Conservation (phyloP, 1,284 basidiomycete genomes). For the Gomphus bonarii region DNA sequence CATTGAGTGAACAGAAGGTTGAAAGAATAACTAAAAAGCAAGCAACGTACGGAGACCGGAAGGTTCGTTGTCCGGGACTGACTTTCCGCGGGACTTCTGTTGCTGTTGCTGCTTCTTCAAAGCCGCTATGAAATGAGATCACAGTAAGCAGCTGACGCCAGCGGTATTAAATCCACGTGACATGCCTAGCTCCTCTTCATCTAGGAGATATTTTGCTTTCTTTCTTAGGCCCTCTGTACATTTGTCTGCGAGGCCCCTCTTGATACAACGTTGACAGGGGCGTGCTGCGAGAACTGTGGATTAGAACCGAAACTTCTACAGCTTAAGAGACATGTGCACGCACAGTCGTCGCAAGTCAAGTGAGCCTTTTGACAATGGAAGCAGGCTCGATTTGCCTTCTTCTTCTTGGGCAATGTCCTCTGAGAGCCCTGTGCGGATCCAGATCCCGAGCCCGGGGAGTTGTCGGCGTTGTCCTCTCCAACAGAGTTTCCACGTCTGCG, state of each 20-base stretch:
- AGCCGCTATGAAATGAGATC: constrained; percentile 4
- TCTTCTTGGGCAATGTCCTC: constrained; percentile 67
- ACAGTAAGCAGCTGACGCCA: background rate
- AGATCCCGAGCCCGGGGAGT: constrained; percentile 8
- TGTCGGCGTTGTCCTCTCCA: constrained; percentile 10
- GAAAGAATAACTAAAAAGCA: background rate
- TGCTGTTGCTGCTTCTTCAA: constrained; percentile 15
- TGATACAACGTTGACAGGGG: constrained; percentile 90
- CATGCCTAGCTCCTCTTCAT: constrained; percentile 85
- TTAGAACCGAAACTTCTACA: constrained; percentile 12
- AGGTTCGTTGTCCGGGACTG: background rate
- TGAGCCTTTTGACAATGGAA: constrained; percentile 94
- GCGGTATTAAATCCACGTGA: constrained; percentile 12
- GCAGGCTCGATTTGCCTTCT: constrained; percentile 89
- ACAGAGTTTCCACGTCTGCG: constrained; percentile 10
- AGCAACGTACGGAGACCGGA: constrained; percentile 1
- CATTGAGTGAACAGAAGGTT: background rate
- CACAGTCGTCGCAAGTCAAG: constrained; percentile 95
- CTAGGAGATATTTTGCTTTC: constrained; percentile 94
- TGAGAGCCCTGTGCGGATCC: constrained; percentile 14
- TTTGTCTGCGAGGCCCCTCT: constrained; percentile 81
- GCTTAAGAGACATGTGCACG: constrained; percentile 22
- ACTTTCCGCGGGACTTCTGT: constrained; percentile 11
- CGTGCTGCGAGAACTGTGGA: constrained; percentile 47
- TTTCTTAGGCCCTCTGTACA: constrained; percentile 95